Evolutionary conservation across 768 basidiomycete species (phyloP).

Genomic region (Albatrellus ellisii): DNA sequence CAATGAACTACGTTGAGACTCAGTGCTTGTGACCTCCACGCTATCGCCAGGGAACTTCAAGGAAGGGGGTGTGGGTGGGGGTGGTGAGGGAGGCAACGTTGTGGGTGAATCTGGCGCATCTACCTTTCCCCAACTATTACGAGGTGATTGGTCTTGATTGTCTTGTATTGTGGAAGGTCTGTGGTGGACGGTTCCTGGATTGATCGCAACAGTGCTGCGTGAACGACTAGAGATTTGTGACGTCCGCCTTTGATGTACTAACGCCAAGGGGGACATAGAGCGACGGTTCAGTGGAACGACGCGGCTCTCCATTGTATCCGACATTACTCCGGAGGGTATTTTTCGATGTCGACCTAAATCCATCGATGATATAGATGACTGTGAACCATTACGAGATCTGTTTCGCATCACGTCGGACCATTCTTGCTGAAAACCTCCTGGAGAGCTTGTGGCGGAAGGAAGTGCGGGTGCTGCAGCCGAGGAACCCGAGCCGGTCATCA

Average conservation of each 20-base stretch:
- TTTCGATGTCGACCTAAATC: constrained; percentile 22
- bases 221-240: constrained; percentile 25
- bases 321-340: constrained; percentile 39
- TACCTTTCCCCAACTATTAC: constrained; percentile 21
- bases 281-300: constrained; percentile 51
- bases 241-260: constrained; percentile 17
- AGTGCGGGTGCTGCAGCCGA: constrained; percentile 10
- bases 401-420: neutral
- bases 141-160: constrained; percentile 14
- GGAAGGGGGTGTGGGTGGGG: constrained; percentile 26
- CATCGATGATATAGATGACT: constrained; percentile 48
- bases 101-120: constrained; percentile 27
- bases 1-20: constrained; percentile 22
- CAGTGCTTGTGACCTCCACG: constrained; percentile 20
- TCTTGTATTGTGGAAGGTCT: constrained; percentile 5
- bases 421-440: constrained; percentile 5
- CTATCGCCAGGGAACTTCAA: constrained; percentile 8
- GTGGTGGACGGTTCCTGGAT: constrained; percentile 1
- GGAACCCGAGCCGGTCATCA: constrained; percentile 15
- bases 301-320: constrained; percentile 40
- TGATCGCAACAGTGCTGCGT: constrained; percentile 14
- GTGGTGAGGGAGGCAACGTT: constrained; percentile 25
- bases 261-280: constrained; percentile 61
- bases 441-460: constrained; percentile 13
- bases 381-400: constrained; percentile 27